Evolutionary conservation across 495 filamentous ascomycete genomes (phyloP).

Genomic region (Aspergillus coremiiformis): DNA sequence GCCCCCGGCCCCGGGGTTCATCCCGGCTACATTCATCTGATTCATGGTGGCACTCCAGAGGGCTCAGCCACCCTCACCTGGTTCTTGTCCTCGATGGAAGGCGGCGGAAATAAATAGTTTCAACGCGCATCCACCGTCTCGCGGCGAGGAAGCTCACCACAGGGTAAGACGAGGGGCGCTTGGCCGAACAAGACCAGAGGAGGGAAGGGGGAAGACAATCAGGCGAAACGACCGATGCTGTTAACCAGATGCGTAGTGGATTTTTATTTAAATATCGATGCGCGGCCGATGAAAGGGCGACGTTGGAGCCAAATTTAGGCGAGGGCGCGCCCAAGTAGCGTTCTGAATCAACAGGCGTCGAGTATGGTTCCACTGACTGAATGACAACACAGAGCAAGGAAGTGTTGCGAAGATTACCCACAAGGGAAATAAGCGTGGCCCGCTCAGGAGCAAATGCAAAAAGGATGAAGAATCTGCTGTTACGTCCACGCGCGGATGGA

Average conservation of each 20-base stretch:
- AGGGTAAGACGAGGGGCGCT: constrained; percentile 25
- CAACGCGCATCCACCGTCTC: constrained; percentile 36
- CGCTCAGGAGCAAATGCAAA: constrained; percentile 9
- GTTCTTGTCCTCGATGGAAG: constrained; percentile 21
- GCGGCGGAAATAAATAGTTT: constrained; percentile 13
- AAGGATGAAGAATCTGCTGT: constrained; percentile 12
- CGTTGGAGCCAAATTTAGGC: neutral
- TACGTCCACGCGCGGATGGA: constrained; percentile 5
- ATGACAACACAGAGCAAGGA: constrained; percentile 8
- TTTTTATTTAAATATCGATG: constrained; percentile 1
- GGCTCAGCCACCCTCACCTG: constrained; percentile 35
- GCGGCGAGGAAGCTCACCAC: constrained; percentile 28
- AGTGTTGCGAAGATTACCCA: constrained; percentile 5
- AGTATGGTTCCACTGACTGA: neutral
- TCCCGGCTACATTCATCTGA: constrained; percentile 60
- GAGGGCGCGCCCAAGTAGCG: neutral
- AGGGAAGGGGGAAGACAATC: constrained; percentile 11
- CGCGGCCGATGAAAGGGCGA: constrained; percentile 1
- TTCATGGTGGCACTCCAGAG: constrained; percentile 53
- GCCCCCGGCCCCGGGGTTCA: constrained; percentile 54
- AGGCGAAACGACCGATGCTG: constrained; percentile 5
- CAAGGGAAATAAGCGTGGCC: constrained; percentile 6
- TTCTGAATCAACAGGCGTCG: neutral
- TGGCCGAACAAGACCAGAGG: constrained; percentile 11
- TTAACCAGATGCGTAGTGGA: neutral